These are phyloP conservation scores for Chaetomium globosum DNA, from an alignment of 2,329 filamentous ascomycete species.

Conservation along the genomic window DNA sequence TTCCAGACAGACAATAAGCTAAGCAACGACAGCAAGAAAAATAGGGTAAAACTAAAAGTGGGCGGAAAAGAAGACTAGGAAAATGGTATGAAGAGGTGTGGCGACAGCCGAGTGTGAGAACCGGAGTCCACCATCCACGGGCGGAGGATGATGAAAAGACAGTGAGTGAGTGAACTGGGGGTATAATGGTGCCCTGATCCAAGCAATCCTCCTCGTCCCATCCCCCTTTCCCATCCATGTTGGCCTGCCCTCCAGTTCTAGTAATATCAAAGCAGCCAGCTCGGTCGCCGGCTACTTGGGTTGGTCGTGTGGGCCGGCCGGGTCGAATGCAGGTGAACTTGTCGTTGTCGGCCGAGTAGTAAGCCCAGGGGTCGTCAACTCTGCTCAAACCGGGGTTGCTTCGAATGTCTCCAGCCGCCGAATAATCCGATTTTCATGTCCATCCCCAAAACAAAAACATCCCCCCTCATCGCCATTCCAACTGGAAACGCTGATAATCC, in stretches of 20 bases:
- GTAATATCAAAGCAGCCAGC: constrained; percentile 6
- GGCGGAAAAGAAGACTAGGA: constrained; percentile 23
- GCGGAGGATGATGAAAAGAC: neutral
- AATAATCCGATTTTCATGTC: constrained; percentile 18
- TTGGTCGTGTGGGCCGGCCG: constrained; percentile 4
- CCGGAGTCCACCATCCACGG: constrained; percentile 6
- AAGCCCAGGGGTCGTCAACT: neutral
- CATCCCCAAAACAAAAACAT: constrained; percentile 10
- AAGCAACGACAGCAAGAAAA: constrained; percentile 29
- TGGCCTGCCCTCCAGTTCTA: neutral
- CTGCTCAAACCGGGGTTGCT: neutral
- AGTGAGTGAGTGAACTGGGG: constrained; percentile 18
- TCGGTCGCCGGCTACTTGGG: neutral
- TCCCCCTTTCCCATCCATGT: neutral
- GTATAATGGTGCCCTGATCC: constrained; percentile 30
- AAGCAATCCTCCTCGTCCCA: constrained; percentile 16
- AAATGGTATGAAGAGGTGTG: constrained; percentile 19
- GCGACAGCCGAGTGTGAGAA: constrained; percentile 21
- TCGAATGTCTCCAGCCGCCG: constrained; percentile 15
- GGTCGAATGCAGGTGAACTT: neutral
- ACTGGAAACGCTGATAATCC: constrained; percentile 28
- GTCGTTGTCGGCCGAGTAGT: neutral
- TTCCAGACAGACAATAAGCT: constrained; percentile 36
- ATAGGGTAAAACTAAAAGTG: constrained; percentile 7
- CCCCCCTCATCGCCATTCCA: constrained; percentile 24